Conservation (phyloP, 75 land plant genomes). For the Isoetes taiwanensis region DNA sequence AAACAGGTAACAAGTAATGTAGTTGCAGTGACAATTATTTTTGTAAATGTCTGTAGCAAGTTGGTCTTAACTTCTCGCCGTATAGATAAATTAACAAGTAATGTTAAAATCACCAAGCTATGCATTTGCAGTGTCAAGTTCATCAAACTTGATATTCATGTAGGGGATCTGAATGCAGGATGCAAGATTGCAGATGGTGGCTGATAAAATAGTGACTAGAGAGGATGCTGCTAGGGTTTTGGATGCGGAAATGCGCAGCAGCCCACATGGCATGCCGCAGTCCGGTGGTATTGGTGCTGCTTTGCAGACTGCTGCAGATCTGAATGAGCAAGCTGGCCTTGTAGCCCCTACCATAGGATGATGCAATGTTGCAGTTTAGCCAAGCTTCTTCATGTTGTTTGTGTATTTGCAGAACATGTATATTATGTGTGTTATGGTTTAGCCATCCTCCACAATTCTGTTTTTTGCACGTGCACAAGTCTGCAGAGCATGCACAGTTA, state of each 20-base stretch:
- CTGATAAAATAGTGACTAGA: conserved; percentile 47
- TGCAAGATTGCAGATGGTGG: conserved; percentile 31
- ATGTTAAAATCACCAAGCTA: background rate
- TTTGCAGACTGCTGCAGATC: conserved; percentile 40
- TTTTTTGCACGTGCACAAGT: no score
- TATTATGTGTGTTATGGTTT: no score
- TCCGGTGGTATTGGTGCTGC: conserved; percentile 49
- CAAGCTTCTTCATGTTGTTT: no score
- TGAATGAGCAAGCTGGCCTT: conserved; percentile 41
- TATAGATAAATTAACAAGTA: background rate
- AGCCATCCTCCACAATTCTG: no score
- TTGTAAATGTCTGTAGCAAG: background rate
- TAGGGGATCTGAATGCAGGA: conserved; percentile 18
- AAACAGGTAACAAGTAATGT: background rate
- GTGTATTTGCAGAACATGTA: no score
- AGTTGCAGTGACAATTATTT: background rate
- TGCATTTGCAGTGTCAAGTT: background rate
- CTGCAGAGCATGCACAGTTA: no score
- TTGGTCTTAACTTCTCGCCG: background rate
- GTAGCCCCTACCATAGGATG: no score
- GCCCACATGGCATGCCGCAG: conserved; percentile 13
- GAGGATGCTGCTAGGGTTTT: conserved; percentile 53
- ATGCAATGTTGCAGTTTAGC: no score
- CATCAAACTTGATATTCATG: background rate
- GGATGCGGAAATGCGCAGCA: conserved; percentile 38